These are phyloP conservation scores for Exophiala spinifera DNA, from an alignment of 2,329 filamentous ascomycete genomes.

Conservation along the genomic window DNA sequence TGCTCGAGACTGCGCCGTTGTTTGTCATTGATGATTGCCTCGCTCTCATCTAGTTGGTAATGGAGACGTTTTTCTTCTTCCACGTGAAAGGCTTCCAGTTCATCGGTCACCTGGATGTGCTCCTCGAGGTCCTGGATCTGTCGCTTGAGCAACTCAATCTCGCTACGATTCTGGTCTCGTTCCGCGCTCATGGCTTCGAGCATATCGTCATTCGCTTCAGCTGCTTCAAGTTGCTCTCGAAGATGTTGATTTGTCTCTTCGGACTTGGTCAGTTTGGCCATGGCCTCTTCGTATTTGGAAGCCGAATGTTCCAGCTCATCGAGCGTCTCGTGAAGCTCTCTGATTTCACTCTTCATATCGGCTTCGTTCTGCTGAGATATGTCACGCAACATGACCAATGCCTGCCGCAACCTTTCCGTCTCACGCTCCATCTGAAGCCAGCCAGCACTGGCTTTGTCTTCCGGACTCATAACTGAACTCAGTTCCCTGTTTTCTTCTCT, in stretches of 20 bases:
- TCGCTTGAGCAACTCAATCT: conserved; percentile 24
- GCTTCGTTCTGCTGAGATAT: conserved; percentile 81
- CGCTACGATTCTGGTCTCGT: conserved; percentile 60
- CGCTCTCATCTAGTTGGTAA: conserved; percentile 86
- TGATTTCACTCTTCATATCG: conserved; percentile 72
- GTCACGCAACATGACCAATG: conserved; percentile 78
- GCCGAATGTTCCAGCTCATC: conserved; percentile 65
- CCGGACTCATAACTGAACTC: conserved; percentile 77
- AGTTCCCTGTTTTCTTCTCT: conserved; percentile 83
- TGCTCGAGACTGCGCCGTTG: conserved; percentile 69
- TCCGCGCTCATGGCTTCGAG: conserved; percentile 87
- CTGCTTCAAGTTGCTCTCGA: conserved; percentile 84
- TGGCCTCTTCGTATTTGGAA: conserved; percentile 65
- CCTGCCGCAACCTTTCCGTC: conserved; percentile 83
- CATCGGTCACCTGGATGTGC: conserved; percentile 88
- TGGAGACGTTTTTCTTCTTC: conserved; percentile 75
- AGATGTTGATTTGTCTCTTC: conserved; percentile 80
- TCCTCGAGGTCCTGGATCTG: conserved; percentile 82
- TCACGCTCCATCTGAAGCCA: conserved; percentile 90
- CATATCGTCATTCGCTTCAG: conserved; percentile 85
- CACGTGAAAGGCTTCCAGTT: conserved; percentile 85
- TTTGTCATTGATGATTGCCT: conserved; percentile 79
- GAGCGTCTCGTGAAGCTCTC: conserved; percentile 68
- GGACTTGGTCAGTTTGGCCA: conserved; percentile 68
- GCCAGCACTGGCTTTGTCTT: conserved; percentile 80